phyloP scores from a whole-genome alignment of 148 eudicot genomes.

The Silene uniflora region DNA sequence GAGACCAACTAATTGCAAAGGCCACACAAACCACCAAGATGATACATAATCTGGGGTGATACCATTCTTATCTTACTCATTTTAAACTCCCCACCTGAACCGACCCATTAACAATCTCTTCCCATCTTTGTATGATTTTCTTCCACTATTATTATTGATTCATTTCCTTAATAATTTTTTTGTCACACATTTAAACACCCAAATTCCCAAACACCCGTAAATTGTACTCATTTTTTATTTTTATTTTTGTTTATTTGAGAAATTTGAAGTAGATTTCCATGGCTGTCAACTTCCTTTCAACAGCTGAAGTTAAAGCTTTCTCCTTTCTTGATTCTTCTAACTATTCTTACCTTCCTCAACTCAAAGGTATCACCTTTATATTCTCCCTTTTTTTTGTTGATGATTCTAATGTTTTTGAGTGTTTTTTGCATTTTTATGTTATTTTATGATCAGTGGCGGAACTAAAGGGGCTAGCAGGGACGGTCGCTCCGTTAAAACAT shows the following conservation, averaged over 20 bases:
- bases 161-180: neutral
- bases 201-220: neutral
- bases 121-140: conserved; percentile 1
- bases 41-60: neutral
- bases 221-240: neutral
- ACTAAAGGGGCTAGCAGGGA: too few relatives aligned
- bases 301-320: conserved; percentile 54
- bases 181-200: neutral
- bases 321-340: conserved; percentile 60
- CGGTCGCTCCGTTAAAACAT: too few relatives aligned
- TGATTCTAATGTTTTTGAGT: neutral
- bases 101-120: conserved; percentile 14
- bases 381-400: neutral
- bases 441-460: neutral
- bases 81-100: neutral
- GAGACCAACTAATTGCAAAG: too few relatives aligned
- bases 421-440: conserved; percentile 10
- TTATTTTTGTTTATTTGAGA: neutral
- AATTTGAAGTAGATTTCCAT: conserved; percentile 29
- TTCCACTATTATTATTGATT: neutral
- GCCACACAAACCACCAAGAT: neutral
- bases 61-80: neutral
- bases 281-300: conserved; percentile 64
- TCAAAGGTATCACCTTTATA: conserved; percentile 48
- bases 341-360: conserved; percentile 42